These are phyloP conservation scores for Apodospora peruviana DNA, from an alignment of 495 filamentous ascomycete genomes.

Conservation along the genomic window DNA sequence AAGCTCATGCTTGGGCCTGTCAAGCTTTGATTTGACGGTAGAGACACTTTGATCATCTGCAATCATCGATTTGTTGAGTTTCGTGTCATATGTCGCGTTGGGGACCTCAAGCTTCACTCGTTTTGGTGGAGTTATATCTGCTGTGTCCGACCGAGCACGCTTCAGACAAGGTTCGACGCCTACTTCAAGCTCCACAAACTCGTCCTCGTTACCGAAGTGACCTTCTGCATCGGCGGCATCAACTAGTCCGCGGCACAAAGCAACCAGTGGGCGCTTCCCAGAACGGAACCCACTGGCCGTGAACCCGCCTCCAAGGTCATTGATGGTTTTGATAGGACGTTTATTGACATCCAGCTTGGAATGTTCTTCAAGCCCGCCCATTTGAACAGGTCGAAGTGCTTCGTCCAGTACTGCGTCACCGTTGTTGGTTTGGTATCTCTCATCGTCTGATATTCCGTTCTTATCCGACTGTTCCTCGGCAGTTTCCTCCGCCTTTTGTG, in stretches of 20 bases:
- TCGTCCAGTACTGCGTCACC: too few species aligned
- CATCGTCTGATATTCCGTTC: too few species aligned
- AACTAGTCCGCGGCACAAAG: conserved; percentile 6
- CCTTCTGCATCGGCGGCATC: conserved; percentile 4
- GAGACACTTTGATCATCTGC: too few species aligned
- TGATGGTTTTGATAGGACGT: not conserved
- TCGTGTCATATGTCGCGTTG: not conserved
- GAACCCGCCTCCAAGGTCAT: conserved; percentile 4
- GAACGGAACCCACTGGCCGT: conserved; percentile 16
- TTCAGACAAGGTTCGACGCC: not conserved
- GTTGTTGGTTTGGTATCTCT: too few species aligned
- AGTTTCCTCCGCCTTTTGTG: not conserved
- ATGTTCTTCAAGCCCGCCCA: not conserved
- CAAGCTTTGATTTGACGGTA: not conserved
- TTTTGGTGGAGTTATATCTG: not conserved
- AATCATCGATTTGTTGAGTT: too few species aligned
- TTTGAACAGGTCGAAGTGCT: not conserved
- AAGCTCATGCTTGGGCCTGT: not conserved
- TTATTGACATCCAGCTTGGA: not conserved
- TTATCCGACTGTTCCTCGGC: too few species aligned
- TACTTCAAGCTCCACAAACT: not conserved
- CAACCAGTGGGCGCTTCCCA: conserved; percentile 15
- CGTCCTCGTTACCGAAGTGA: not conserved
- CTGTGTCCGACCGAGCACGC: not conserved
- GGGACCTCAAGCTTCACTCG: not conserved